Evolutionary conservation across 495 filamentous ascomycete species (phyloP).

Genomic region (Aspergillus hancockii): DNA sequence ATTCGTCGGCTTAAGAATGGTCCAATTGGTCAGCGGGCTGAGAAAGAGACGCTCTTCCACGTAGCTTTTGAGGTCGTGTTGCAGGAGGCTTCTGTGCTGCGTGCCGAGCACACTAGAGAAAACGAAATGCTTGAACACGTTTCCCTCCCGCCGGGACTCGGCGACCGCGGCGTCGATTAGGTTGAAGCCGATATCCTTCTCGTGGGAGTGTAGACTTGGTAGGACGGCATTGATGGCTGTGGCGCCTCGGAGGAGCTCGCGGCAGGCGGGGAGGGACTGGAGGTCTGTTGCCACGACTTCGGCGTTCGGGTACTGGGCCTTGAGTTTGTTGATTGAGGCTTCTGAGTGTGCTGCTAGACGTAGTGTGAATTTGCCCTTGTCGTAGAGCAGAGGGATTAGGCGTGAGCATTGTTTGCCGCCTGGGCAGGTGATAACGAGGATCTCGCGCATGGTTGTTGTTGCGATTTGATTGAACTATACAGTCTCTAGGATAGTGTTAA

Average conservation of each 20-base stretch:
- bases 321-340: constrained; percentile 11
- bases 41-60: constrained; percentile 35
- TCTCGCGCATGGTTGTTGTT: constrained; percentile 6
- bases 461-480: no score
- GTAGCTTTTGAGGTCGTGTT: constrained; percentile 37
- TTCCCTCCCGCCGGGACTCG: constrained; percentile 10
- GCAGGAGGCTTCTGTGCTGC: constrained; percentile 33
- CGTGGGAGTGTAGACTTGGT: constrained; percentile 30
- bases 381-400: constrained; percentile 31
- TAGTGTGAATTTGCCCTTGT: constrained; percentile 23
- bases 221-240: constrained; percentile 22
- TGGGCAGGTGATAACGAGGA: constrained; percentile 31
- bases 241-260: constrained; percentile 14
- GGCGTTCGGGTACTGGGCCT: constrained; percentile 22
- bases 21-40: constrained; percentile 26
- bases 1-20: constrained; percentile 35
- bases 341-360: constrained; percentile 28
- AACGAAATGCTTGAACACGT: constrained; percentile 29
- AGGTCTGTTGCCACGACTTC: constrained; percentile 29
- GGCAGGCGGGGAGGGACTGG: constrained; percentile 16
- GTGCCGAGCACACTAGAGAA: constrained; percentile 29
- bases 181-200: constrained; percentile 31
- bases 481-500: no score
- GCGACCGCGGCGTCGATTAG: constrained; percentile 32
- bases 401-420: constrained; percentile 25